Percentiles rank a stretch among this genome's conserved stretches.
Conservation (phyloP, 805 yeast species). For the Candida corydali region DNA sequence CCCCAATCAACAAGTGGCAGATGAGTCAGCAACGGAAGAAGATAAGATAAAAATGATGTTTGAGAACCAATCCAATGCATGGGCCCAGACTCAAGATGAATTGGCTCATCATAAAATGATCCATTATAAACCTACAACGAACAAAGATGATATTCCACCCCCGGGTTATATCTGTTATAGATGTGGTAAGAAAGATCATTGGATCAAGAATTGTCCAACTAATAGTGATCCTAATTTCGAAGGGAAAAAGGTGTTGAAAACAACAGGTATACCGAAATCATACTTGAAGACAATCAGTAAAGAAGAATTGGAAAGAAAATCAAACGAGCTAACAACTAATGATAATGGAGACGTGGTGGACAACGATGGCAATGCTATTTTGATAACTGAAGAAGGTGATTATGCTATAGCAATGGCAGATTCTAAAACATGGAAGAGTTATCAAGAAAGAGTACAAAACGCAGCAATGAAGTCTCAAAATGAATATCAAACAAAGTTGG, state of each 20-base stretch:
- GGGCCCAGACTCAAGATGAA: constrained; percentile 92
- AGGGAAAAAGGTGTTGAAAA: constrained; percentile 82
- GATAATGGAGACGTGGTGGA: constrained; percentile 43
- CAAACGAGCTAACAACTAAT: constrained; percentile 29
- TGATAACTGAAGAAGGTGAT: constrained; percentile 93
- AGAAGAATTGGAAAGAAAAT: constrained; percentile 56
- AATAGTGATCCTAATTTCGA: constrained; percentile 91
- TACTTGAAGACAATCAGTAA: constrained; percentile 83
- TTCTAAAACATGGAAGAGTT: constrained; percentile 81
- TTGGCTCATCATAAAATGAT: constrained; percentile 84
- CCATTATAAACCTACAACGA: constrained; percentile 44
- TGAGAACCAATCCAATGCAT: constrained; percentile 86
- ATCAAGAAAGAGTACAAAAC: constrained; percentile 63
- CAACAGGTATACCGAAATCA: constrained; percentile 96
- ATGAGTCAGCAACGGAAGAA: constrained; percentile 63
- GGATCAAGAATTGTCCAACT: constrained; percentile 95
- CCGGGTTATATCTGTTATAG: constrained; percentile 95
- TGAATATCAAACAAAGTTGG: constrained; percentile 43
- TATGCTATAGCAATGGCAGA: constrained; percentile 97
- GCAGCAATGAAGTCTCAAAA: constrained; percentile 46
- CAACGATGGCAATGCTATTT: constrained; percentile 52
- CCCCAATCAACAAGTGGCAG: constrained; percentile 18
- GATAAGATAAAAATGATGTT: constrained; percentile 89
- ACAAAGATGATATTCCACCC: constrained; percentile 77
- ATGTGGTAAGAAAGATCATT: constrained; percentile 91